Conservation (phyloP, 176 grass and related monocot genomes). For the Rhynchospora breviuscula region DNA sequence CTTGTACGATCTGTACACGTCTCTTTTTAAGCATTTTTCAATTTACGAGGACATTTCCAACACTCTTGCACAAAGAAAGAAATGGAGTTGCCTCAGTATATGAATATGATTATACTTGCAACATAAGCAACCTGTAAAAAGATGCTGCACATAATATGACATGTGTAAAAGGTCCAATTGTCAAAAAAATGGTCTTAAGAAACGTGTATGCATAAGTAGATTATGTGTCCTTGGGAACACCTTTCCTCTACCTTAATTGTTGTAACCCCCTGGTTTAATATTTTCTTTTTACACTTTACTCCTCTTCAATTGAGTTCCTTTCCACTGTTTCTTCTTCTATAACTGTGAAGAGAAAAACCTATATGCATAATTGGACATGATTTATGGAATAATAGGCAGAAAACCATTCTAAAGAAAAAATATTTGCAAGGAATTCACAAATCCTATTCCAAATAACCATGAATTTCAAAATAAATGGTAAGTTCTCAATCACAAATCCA, state of each 20-base stretch:
- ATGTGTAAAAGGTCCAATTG: not conserved
- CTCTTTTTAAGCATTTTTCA: slow-evolving; percentile 13
- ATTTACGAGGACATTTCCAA: not conserved
- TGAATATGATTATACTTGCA: not conserved
- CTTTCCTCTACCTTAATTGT: not conserved
- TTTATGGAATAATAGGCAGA: not conserved
- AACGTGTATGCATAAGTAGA: not conserved
- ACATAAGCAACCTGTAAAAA: not conserved
- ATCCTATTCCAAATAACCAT: not conserved
- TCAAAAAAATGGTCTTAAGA: not conserved
- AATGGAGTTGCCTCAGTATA: not conserved
- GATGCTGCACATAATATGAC: not conserved
- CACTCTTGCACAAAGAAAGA: not conserved
- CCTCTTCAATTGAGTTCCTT: not conserved
- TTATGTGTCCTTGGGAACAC: not conserved
- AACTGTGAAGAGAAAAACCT: not conserved
- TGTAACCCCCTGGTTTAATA: not conserved
- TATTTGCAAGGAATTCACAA: not conserved
- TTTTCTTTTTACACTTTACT: not conserved
- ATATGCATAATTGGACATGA: not conserved
- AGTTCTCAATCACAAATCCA: not conserved
- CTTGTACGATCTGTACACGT: not conserved
- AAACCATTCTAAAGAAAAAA: not conserved
- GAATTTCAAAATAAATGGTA: not conserved
- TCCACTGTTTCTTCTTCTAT: not conserved